phyloP scores from a whole-genome alignment of 306 rosid species.

The Mimosa bimucronata region DNA sequence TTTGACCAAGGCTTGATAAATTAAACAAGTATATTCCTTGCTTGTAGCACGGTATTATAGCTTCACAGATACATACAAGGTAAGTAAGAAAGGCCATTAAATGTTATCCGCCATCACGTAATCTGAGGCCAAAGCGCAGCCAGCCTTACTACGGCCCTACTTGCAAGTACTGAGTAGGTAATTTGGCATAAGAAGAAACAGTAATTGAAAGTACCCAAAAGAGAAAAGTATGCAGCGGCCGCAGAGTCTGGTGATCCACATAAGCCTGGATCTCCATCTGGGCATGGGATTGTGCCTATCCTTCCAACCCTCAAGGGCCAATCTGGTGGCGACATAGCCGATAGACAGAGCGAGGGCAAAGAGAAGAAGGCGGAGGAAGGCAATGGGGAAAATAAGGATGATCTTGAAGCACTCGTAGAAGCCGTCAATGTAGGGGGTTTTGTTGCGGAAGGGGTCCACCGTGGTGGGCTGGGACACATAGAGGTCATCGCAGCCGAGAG shows the following conservation, averaged over 20 bases:
- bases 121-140: not conserved
- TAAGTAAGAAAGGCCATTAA: not conserved
- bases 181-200: not conserved
- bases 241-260: slow-evolving; percentile 84
- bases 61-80: not conserved
- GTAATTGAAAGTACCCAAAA: slow-evolving; percentile 61
- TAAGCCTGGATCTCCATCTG: slow-evolving; percentile 70
- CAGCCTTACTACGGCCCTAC: not conserved
- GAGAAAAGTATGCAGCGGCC: slow-evolving; percentile 82
- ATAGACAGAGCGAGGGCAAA: slow-evolving; percentile 64
- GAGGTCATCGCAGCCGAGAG: slow-evolving; percentile 61
- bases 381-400: slow-evolving; percentile 61
- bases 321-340: slow-evolving; percentile 72
- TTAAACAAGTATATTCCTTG: not conserved
- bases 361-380: slow-evolving; percentile 54
- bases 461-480: slow-evolving; percentile 55
- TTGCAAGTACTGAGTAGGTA: not conserved
- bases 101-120: not conserved
- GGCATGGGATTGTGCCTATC: slow-evolving; percentile 85
- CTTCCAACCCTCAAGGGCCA: slow-evolving; percentile 84
- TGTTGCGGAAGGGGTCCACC: slow-evolving; percentile 77
- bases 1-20: not conserved
- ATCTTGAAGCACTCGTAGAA: slow-evolving; percentile 74
- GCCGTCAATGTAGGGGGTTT: slow-evolving; percentile 55
- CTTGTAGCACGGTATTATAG: not conserved